Percentiles rank a stretch among this genome's conserved stretches.
Conservation (phyloP, 2,329 filamentous ascomycete genomes). For the Aspergillus sp. region DNA sequence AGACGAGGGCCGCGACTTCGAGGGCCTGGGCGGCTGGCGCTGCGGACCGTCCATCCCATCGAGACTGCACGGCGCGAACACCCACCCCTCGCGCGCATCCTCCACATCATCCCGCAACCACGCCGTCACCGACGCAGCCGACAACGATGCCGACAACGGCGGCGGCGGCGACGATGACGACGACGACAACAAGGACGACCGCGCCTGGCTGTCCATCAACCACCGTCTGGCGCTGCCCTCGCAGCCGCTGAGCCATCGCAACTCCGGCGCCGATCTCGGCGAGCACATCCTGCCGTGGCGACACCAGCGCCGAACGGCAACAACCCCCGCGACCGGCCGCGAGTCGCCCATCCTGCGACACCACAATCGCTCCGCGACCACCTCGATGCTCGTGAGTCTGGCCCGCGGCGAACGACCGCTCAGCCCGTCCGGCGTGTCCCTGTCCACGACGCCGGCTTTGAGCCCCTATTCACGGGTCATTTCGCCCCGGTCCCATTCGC, state of each 20-base stretch:
- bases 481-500: constrained; percentile 18
- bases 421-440: constrained; percentile 10
- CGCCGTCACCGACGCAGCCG: constrained; percentile 11
- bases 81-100: constrained; percentile 18
- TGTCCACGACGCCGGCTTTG: constrained; percentile 19
- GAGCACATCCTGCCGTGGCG: constrained; percentile 11
- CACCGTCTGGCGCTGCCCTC: constrained; percentile 38
- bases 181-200: constrained; percentile 33
- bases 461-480: constrained; percentile 14
- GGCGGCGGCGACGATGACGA: constrained; percentile 17
- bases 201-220: constrained; percentile 40
- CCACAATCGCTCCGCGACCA: constrained; percentile 35
- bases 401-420: constrained; percentile 9
- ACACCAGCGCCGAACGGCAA: constrained; percentile 2
- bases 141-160: constrained; percentile 6
- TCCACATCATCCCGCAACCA: constrained; percentile 21
- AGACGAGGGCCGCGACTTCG: constrained; percentile 41
- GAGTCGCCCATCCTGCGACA: constrained; percentile 17
- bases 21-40: constrained; percentile 45
- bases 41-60: constrained; percentile 11
- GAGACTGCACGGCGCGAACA: constrained; percentile 15
- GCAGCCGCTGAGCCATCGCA: constrained; percentile 22
- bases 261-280: constrained; percentile 4
- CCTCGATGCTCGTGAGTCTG: constrained; percentile 24
- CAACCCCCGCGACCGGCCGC: neutral